phyloP scores from a whole-genome alignment of 2,329 filamentous ascomycete genomes.

The Ophiostoma triangulosporum region DNA sequence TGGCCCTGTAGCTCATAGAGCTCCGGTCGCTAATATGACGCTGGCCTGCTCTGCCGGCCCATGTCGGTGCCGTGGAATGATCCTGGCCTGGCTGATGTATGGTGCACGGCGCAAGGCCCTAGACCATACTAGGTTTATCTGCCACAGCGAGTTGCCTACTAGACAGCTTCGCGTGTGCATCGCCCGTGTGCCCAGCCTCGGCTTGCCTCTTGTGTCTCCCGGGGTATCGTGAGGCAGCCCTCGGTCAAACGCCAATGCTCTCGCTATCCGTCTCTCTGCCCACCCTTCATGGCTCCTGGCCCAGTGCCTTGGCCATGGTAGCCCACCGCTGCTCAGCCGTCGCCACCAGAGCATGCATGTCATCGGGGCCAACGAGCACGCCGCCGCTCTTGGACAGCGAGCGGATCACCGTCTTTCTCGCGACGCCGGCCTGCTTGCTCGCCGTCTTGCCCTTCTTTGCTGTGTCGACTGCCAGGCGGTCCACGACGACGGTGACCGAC shows the following conservation, averaged over 20 bases:
- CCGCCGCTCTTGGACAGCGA: conserved; percentile 78
- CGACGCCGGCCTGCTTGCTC: conserved; percentile 10
- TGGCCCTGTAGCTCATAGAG: too few relatives aligned
- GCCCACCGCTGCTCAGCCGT: conserved; percentile 52
- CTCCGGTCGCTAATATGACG: too few relatives aligned
- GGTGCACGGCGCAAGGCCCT: too few relatives aligned
- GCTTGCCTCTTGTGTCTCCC: conserved; percentile 3
- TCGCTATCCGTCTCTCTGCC: neutral
- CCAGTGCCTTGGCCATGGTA: conserved; percentile 34
- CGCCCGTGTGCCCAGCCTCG: neutral
- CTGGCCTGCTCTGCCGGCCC: too few relatives aligned
- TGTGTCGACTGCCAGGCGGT: conserved; percentile 27
- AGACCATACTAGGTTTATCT: too few relatives aligned
- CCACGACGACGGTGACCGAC: conserved; percentile 70
- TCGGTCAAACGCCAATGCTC: too few relatives aligned
- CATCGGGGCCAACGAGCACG: conserved; percentile 48
- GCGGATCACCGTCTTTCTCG: conserved; percentile 43
- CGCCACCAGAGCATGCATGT: conserved; percentile 45
- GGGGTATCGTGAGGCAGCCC: conserved; percentile 1
- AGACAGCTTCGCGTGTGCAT: too few relatives aligned
- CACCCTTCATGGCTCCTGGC: conserved; percentile 2
- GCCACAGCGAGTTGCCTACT: too few relatives aligned
- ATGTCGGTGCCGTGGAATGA: too few relatives aligned
- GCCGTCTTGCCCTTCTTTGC: neutral
- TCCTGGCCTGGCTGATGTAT: too few relatives aligned